A percentile compares a stretch with the other conserved stretches of the same genome.
Evolutionary conservation across 768 basidiomycete genomes (phyloP).

Genomic region (Ephemerocybe angulata): DNA sequence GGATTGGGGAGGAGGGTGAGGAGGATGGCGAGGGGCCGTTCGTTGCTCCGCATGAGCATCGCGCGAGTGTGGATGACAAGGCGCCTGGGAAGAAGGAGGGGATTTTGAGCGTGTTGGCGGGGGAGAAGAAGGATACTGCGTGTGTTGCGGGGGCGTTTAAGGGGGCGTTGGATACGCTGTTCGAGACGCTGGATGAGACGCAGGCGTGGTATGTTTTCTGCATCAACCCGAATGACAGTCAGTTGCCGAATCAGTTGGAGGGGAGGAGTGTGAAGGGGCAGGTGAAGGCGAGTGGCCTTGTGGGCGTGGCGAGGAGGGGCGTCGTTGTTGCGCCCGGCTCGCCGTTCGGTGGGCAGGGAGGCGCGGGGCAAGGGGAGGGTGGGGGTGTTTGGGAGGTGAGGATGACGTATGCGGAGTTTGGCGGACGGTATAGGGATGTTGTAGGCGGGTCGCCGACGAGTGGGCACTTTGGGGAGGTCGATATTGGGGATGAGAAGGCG

Average conservation of each 20-base stretch:
- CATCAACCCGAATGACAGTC: conserved; percentile 92
- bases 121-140: conserved; percentile 46
- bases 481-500: conserved; percentile 53
- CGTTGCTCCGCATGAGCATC: neutral
- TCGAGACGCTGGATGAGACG: conserved; percentile 85
- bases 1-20: conserved; percentile 48
- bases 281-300: conserved; percentile 74
- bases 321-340: conserved; percentile 14
- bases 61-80: neutral
- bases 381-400: conserved; percentile 72
- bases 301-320: conserved; percentile 70
- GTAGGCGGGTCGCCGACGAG: conserved; percentile 29
- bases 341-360: neutral
- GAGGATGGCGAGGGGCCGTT: conserved; percentile 48
- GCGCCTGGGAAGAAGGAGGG: neutral
- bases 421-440: conserved; percentile 73
- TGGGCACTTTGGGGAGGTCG: too few relatives aligned
- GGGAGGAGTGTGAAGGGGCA: conserved; percentile 90
- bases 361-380: neutral
- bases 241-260: conserved; percentile 91
- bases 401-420: conserved; percentile 85
- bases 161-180: conserved; percentile 77
- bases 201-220: conserved; percentile 92
- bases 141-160: conserved; percentile 90
- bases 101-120: conserved; percentile 29